Conservation (phyloP, 1,284 basidiomycete species). For the Ustilago lituana region DNA sequence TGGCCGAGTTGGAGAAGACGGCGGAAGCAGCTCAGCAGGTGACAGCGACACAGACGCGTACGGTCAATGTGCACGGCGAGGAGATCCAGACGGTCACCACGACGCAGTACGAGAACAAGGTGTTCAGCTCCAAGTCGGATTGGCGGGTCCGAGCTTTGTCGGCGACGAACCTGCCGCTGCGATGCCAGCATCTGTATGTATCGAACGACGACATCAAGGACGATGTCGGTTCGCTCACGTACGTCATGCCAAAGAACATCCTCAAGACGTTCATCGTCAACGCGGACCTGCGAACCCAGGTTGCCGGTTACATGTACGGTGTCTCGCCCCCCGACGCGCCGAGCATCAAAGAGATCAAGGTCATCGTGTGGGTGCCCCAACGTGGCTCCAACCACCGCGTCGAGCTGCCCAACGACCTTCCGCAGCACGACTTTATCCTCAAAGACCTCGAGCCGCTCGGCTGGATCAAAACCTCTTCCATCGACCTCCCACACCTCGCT, state of each 20-base stretch:
- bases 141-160: constrained; percentile 97
- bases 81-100: constrained; percentile 95
- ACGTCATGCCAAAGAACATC: constrained; percentile 96
- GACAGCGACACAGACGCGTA: constrained; percentile 95
- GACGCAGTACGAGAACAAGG: constrained; percentile 96
- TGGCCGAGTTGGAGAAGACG: constrained; percentile 95
- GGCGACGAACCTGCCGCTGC: constrained; percentile 92
- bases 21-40: constrained; percentile 93
- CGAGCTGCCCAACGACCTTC: constrained; percentile 84
- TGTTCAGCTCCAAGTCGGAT: constrained; percentile 98
- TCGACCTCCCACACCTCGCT: constrained; percentile 73
- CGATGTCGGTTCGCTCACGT: constrained; percentile 91
- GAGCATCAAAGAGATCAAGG: constrained; percentile 98
- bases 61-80: constrained; percentile 97
- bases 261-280: constrained; percentile 92
- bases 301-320: constrained; percentile 93
- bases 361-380: constrained; percentile 93
- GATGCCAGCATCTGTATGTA: constrained; percentile 97
- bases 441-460: constrained; percentile 94
- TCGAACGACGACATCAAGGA: constrained; percentile 99
- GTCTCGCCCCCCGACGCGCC: constrained; percentile 92
- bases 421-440: constrained; percentile 90
- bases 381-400: constrained; percentile 92
- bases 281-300: constrained; percentile 93
- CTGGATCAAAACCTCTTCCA: constrained; percentile 94